Evolutionary conservation across 2,329 filamentous ascomycete species (phyloP).

Genomic region (Fusarium nisikadoi): DNA sequence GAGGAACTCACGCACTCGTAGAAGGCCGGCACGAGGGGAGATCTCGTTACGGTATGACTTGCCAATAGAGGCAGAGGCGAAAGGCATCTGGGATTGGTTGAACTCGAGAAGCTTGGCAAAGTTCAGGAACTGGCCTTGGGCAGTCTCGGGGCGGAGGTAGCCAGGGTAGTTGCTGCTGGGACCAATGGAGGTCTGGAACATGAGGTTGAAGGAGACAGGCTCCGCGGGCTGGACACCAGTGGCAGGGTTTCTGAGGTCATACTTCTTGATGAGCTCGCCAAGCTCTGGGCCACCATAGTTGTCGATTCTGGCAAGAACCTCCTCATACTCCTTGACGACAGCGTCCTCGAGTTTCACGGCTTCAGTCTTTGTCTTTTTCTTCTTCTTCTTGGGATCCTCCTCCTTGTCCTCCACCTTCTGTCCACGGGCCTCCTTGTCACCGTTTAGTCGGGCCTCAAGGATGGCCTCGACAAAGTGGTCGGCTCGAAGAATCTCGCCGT

Average conservation of each 20-base stretch:
- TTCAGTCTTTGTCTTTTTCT: conserved; percentile 87
- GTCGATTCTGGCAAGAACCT: conserved; percentile 91
- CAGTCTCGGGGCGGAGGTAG: conserved; percentile 92
- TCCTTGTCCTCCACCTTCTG: conserved; percentile 82
- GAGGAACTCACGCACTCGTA: conserved; percentile 95
- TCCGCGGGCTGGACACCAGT: conserved; percentile 81
- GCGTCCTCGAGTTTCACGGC: conserved; percentile 88
- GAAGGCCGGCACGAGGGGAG: conserved; percentile 87
- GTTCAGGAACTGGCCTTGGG: conserved; percentile 97
- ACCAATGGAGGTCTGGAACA: conserved; percentile 97
- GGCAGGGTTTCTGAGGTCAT: conserved; percentile 88
- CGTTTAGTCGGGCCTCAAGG: conserved; percentile 86
- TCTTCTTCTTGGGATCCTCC: conserved; percentile 77
- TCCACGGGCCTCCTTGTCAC: conserved; percentile 91
- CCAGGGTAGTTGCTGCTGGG: conserved; percentile 88
- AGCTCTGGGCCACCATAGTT: conserved; percentile 92
- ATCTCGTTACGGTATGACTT: conserved; percentile 99
- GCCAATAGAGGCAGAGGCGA: conserved; percentile 95
- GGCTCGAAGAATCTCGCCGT: conserved; percentile 93
- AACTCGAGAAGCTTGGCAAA: conserved; percentile 97
- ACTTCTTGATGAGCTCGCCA: conserved; percentile 87
- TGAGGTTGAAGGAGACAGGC: conserved; percentile 95
- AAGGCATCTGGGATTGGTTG: conserved; percentile 95
- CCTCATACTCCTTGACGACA: conserved; percentile 88
- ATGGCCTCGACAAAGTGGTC: conserved; percentile 97